Conservation (phyloP, 768 basidiomycete species). For the Mrakia blollopis region DNA sequence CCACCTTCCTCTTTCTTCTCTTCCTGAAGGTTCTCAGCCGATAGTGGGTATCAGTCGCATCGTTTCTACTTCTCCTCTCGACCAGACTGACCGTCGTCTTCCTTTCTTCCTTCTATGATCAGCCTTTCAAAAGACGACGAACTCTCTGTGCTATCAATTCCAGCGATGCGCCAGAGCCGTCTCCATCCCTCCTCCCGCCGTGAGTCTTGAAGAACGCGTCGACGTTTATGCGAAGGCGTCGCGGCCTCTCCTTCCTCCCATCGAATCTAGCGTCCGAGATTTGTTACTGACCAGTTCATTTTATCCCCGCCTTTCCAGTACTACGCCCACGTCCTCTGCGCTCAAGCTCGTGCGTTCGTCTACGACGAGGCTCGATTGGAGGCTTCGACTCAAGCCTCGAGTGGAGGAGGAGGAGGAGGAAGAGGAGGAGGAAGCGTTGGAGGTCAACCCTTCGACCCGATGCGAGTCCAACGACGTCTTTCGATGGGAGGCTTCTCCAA, state of each 20-base stretch:
- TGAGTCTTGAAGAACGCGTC: not conserved
- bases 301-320: not conserved
- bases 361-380: slow-evolving; percentile 22
- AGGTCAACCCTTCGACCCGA: slow-evolving; percentile 8
- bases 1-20: not conserved
- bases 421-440: not conserved
- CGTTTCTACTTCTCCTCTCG: no score
- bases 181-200: slow-evolving; percentile 20
- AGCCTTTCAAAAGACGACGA: slow-evolving; percentile 6
- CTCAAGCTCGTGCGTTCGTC: slow-evolving; percentile 18
- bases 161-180: slow-evolving; percentile 37
- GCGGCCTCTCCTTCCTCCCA: no score
- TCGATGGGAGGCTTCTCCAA: not conserved
- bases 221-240: no score
- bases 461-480: not conserved
- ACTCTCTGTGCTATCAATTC: slow-evolving; percentile 36
- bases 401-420: not conserved
- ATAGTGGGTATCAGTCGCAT: not conserved
- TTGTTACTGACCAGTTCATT: no score
- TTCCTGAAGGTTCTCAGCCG: not conserved
- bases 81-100: not conserved
- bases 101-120: not conserved
- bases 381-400: slow-evolving; percentile 9
- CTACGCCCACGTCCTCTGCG: slow-evolving; percentile 26
- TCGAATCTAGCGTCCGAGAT: no score